Conservation (phyloP, 257 asterid genomes). For the Solanum chmielewskii region DNA sequence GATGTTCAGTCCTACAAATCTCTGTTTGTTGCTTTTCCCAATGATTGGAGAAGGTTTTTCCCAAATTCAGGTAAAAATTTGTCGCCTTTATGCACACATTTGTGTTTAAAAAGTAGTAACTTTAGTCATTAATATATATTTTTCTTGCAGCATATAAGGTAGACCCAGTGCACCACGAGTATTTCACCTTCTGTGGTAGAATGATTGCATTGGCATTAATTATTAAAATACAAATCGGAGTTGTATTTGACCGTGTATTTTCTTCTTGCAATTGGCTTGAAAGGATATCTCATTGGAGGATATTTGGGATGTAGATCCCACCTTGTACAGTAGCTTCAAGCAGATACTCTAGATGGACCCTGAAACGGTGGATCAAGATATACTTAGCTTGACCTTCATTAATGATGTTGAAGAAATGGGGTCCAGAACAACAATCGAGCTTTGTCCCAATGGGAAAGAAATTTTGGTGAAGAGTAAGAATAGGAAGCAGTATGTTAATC, state of each 20-base stretch:
- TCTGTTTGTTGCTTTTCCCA: not conserved
- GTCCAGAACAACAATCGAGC: slow-evolving; percentile 49
- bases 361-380: slow-evolving; percentile 64
- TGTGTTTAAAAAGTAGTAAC: too few species aligned
- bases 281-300: not conserved
- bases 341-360: slow-evolving; percentile 27
- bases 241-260: not conserved
- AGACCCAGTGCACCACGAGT: slow-evolving; percentile 70
- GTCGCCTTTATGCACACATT: not conserved
- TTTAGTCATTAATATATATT: too few species aligned
- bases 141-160: not conserved
- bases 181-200: slow-evolving; percentile 69
- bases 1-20: not conserved
- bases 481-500: slow-evolving; percentile 47
- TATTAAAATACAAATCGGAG: not conserved
- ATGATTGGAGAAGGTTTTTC: not conserved
- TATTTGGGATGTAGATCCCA: not conserved
- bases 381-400: slow-evolving; percentile 11
- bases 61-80: not conserved
- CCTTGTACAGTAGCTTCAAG: not conserved
- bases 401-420: slow-evolving; percentile 15
- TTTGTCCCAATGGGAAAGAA: slow-evolving; percentile 50
- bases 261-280: not conserved
- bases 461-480: slow-evolving; percentile 56
- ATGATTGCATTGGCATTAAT: slow-evolving; percentile 33